Conservation (phyloP, 306 rosid species). For the Dalbergia oliveri region DNA sequence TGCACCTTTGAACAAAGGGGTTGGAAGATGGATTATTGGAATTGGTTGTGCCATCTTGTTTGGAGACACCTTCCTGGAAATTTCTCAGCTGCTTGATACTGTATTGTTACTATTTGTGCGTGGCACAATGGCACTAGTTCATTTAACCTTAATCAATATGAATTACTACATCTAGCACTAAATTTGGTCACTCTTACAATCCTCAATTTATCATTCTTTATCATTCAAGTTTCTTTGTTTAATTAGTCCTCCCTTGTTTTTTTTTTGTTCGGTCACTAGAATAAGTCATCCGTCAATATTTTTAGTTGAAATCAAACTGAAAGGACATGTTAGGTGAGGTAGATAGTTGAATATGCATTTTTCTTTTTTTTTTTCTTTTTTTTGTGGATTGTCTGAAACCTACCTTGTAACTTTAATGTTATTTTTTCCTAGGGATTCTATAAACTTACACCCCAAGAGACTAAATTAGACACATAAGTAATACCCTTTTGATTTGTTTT, state of each 20-base stretch:
- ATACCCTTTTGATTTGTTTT: not conserved
- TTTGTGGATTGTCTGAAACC: slow-evolving; percentile 13
- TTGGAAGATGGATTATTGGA: not conserved
- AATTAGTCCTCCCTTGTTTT: too few relatives aligned
- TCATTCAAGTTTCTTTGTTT: not conserved
- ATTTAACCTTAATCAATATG: slow-evolving; percentile 27
- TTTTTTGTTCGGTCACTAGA: not conserved
- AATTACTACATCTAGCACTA: slow-evolving; percentile 10
- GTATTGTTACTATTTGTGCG: too few relatives aligned
- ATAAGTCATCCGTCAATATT: not conserved
- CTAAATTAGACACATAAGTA: not conserved
- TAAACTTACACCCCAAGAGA: not conserved
- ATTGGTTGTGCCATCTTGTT: slow-evolving; percentile 38
- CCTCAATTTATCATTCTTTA: not conserved
- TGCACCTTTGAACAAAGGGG: slow-evolving; percentile 42
- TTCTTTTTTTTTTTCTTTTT: too few relatives aligned
- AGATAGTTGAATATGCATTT: not conserved
- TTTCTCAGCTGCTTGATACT: slow-evolving; percentile 40
- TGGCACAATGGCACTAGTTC: slow-evolving; percentile 37
- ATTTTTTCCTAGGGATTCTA: not conserved
- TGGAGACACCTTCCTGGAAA: slow-evolving; percentile 58
- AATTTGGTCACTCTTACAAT: slow-evolving; percentile 3
- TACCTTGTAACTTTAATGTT: not conserved
- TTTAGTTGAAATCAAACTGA: not conserved
- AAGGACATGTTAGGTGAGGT: slow-evolving; percentile 7